Evolutionary conservation across 495 filamentous ascomycete species (phyloP).

Genomic region (Sphaerosporella brunnea): DNA sequence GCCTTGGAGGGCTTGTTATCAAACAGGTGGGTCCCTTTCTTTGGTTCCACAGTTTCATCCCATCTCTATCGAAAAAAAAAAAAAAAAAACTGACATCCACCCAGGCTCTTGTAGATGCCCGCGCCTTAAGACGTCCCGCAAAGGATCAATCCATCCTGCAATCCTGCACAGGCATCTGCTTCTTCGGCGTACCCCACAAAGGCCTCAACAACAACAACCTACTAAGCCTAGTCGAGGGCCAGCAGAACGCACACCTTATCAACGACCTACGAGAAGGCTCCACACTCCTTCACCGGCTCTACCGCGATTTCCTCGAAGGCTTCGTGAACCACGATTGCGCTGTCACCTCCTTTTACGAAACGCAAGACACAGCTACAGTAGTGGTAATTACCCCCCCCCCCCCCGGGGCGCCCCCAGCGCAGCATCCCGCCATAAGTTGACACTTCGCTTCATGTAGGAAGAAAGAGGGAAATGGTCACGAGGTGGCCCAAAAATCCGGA

Average conservation of each 20-base stretch:
- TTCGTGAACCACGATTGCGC: neutral
- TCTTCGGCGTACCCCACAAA: constrained; percentile 9
- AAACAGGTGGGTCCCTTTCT: constrained; percentile 15
- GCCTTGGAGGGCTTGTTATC: constrained; percentile 26
- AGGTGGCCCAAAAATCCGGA: constrained; percentile 1
- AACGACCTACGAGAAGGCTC: neutral
- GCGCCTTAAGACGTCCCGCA: no score
- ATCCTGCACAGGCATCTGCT: constrained; percentile 5
- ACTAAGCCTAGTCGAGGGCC: constrained; percentile 2
- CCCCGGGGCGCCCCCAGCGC: no score
- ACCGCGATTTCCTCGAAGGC: neutral
- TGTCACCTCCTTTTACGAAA: constrained; percentile 8
- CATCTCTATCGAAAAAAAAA: no score
- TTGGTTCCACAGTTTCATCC: neutral
- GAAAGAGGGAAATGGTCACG: neutral
- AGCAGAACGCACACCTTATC: constrained; percentile 6
- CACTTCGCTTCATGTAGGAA: neutral
- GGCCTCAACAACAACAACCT: constrained; percentile 2
- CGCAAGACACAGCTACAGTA: constrained; percentile 1
- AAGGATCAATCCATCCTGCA: neutral
- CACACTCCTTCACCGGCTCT: neutral
- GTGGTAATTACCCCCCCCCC: neutral
- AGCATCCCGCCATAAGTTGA: no score
- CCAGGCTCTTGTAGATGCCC: no score
- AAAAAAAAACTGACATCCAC: no score